Evolutionary conservation across 768 basidiomycete genomes (phyloP), one percentile per base, ranked within the genome.

Genomic region (Tephrocybe sp.): DNA sequence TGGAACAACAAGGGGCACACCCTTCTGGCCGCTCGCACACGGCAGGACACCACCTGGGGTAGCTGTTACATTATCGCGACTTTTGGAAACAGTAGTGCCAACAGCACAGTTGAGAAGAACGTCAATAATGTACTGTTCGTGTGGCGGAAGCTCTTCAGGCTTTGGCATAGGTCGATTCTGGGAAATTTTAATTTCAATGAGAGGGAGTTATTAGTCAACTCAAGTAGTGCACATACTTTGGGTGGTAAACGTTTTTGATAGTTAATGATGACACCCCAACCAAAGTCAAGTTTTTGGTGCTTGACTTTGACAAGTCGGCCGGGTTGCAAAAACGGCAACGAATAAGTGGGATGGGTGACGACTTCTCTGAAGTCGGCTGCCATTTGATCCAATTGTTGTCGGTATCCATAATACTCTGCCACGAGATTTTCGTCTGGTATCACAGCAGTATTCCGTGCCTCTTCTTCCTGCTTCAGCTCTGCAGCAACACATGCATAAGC

Each of bases 201-300:
- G 47, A 22, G 1, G 51, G 20, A 39, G 13, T 4, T 44, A 10
- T 2, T n/a, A 31, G 19, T 42, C 39, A 19, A 16, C 35, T 13
- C 38, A 46, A 12, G 36, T 8, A 42, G 38, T 33, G 48, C 10
- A 59, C 71, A 19, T 54, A 85, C 92, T 74, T 93, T 96, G 13
- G 88, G 79, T n/a, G 85, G 82, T 17, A 85, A 59, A 0, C 94
- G 83, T 68, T 97, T 97, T 64, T 90, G 86, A 62, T 85, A 98
- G 65, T 93, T 95, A 62, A 98, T 80, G 45, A 98, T 82, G 38
- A 93, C 82, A 34, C 96, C 96, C 97, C 97, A 98, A 9, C 96
- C 96, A 67, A 96, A 98, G 68, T 99, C 89, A 12, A 85, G 71
- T 34, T 88, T 85, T 55, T 86, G 82, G 65, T 97, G 80, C 63